phyloP scores from a whole-genome alignment of 768 basidiomycete genomes.

The Amanita molliuscula region DNA sequence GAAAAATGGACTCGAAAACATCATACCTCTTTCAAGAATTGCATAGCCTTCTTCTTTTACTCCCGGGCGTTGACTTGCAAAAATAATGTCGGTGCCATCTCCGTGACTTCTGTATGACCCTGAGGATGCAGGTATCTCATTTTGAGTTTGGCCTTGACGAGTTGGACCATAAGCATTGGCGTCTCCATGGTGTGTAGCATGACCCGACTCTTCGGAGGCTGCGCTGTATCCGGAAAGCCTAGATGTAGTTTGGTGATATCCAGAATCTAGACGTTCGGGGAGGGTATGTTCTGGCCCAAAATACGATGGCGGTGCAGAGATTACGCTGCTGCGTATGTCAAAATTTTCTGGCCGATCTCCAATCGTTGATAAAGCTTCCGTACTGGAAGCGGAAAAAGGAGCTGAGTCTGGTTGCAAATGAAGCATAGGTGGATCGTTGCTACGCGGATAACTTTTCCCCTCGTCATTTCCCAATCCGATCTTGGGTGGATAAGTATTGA shows the following conservation, averaged over 20 bases:
- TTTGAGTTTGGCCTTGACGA: background rate
- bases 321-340: background rate
- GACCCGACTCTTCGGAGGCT: constrained; percentile 16
- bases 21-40: background rate
- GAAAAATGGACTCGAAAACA: background rate
- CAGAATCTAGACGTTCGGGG: background rate
- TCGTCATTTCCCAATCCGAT: constrained; percentile 11
- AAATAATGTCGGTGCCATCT: background rate
- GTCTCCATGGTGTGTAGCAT: background rate
- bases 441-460: constrained; percentile 13
- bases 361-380: constrained; percentile 18
- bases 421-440: constrained; percentile 20
- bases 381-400: constrained; percentile 27
- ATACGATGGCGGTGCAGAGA: constrained; percentile 8
- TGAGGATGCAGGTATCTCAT: background rate
- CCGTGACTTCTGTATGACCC: background rate
- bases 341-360: background rate
- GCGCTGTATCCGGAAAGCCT: constrained; percentile 20
- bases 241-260: background rate
- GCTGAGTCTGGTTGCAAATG: constrained; percentile 14
- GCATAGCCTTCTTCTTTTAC: background rate
- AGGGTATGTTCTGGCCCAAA: constrained; percentile 14
- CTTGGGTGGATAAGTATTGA: constrained; percentile 54
- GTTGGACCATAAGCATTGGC: background rate
- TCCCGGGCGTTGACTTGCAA: background rate